A percentile compares a stretch with the other conserved stretches of the same genome.
phyloP scores from a whole-genome alignment of 768 basidiomycete species.

The Trametes sanguinea region DNA sequence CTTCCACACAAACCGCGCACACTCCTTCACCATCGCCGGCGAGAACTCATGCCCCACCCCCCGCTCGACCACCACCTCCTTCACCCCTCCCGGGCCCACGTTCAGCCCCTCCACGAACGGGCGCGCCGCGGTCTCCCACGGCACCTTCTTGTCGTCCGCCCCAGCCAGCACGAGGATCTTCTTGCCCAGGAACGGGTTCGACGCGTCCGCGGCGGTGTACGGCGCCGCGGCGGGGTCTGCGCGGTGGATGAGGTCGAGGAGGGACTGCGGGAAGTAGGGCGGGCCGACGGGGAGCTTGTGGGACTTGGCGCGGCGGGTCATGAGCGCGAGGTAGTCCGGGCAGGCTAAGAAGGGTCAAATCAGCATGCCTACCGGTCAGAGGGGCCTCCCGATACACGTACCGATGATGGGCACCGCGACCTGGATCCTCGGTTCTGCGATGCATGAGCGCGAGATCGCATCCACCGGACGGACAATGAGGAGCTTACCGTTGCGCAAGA shows the following conservation, averaged over 20 bases:
- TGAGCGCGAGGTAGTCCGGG: conserved; percentile 63
- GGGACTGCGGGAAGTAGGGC: conserved; percentile 58
- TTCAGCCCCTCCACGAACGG: conserved; percentile 57
- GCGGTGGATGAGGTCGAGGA: conserved; percentile 48
- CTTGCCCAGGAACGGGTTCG: conserved; percentile 70
- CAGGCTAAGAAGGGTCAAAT: conserved; percentile 55
- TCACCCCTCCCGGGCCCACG: conserved; percentile 54
- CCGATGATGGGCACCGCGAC: conserved; percentile 46
- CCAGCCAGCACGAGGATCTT: conserved; percentile 75
- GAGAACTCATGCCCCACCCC: conserved; percentile 67
- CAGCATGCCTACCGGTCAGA: too few species aligned
- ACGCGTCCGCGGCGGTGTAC: conserved; percentile 38
- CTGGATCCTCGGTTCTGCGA: conserved; percentile 43
- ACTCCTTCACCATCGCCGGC: conserved; percentile 55
- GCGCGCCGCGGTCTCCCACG: conserved; percentile 52
- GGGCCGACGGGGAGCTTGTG: conserved; percentile 46
- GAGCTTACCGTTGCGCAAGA: conserved; percentile 47
- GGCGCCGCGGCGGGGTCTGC: conserved; percentile 49
- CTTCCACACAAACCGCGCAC: conserved; percentile 37
- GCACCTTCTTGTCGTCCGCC: conserved; percentile 63
- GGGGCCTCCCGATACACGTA: background rate
- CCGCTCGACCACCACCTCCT: conserved; percentile 54
- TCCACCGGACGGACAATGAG: background rate
- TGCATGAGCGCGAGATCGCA: background rate
- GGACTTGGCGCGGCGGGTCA: conserved; percentile 54